These are phyloP conservation scores for Monosporascus ibericus DNA, from an alignment of 2,329 filamentous ascomycete genomes.

Conservation along the genomic window DNA sequence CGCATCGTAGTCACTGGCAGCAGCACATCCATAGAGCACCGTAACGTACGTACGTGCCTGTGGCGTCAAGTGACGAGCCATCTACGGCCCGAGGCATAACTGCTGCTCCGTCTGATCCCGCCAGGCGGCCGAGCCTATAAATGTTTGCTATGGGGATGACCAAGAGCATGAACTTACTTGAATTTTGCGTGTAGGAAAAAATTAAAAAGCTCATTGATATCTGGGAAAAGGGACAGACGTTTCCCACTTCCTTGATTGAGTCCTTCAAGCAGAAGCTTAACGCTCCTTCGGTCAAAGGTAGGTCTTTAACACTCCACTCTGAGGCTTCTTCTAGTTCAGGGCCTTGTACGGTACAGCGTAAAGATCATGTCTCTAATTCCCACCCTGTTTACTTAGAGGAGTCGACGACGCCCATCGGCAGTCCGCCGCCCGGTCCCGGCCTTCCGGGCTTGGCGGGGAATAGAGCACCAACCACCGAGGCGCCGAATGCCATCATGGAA, in stretches of 20 bases:
- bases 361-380: slow-evolving; percentile 31
- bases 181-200: slow-evolving; percentile 69
- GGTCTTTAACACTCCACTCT: slow-evolving; percentile 30
- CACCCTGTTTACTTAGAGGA: slow-evolving; percentile 42
- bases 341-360: slow-evolving; percentile 4
- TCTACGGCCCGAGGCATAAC: background rate
- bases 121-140: slow-evolving; percentile 4
- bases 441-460: slow-evolving; percentile 26
- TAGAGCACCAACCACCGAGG: slow-evolving; percentile 29
- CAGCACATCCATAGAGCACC: slow-evolving; percentile 12
- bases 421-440: slow-evolving; percentile 44
- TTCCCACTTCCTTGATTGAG: slow-evolving; percentile 71
- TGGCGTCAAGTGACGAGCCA: background rate
- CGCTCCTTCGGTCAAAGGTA: slow-evolving; percentile 57
- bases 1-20: slow-evolving; percentile 23
- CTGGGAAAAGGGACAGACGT: slow-evolving; percentile 93
- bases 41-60: background rate
- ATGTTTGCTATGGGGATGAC: slow-evolving; percentile 17
- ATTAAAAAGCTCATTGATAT: slow-evolving; percentile 94
- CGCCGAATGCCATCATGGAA: slow-evolving; percentile 63
- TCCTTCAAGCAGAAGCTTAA: slow-evolving; percentile 78
- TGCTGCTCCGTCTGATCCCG: slow-evolving; percentile 1
- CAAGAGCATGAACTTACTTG: slow-evolving; percentile 36
- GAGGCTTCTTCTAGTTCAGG: background rate
- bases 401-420: slow-evolving; percentile 67